These are phyloP conservation scores for Talaromyces sp. DNA, from an alignment of 2,329 filamentous ascomycete species.

Conservation along the genomic window DNA sequence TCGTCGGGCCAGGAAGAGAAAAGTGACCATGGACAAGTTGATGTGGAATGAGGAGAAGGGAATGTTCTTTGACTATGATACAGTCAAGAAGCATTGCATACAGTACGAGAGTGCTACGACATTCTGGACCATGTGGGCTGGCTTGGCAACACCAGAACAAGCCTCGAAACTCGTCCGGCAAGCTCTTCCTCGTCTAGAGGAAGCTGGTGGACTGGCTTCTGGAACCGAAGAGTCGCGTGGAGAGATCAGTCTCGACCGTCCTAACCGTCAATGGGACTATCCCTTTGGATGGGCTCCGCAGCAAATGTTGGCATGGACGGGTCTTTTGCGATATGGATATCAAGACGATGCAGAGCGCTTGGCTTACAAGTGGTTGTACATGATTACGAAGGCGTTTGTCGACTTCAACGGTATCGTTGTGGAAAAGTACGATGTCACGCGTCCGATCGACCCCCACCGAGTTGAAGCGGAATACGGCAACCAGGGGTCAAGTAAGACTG, in stretches of 20 bases:
- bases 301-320: conserved; percentile 97
- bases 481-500: conserved; percentile 57
- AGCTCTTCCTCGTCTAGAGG: conserved; percentile 84
- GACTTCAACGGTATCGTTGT: conserved; percentile 98
- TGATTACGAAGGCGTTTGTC: conserved; percentile 97
- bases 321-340: conserved; percentile 86
- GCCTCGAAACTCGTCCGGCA: conserved; percentile 77
- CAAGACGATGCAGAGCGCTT: conserved; percentile 83
- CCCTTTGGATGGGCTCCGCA: conserved; percentile 98
- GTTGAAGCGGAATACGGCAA: conserved; percentile 98
- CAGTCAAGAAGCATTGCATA: conserved; percentile 72
- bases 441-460: conserved; percentile 82
- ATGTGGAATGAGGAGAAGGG: conserved; percentile 89
- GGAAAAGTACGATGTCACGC: conserved; percentile 97
- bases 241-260: conserved; percentile 70
- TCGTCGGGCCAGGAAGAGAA: conserved; percentile 77
- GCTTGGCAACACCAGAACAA: conserved; percentile 78
- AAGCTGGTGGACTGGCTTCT: conserved; percentile 79
- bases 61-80: conserved; percentile 98
- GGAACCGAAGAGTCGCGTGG: conserved; percentile 89
- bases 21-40: conserved; percentile 83
- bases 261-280: conserved; percentile 97
- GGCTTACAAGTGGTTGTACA: conserved; percentile 95
- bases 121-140: conserved; percentile 97
- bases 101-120: conserved; percentile 89